These are phyloP conservation scores for Globisporangium orthogonon DNA, from an alignment of 352 stramenopile species.

Conservation along the genomic window DNA sequence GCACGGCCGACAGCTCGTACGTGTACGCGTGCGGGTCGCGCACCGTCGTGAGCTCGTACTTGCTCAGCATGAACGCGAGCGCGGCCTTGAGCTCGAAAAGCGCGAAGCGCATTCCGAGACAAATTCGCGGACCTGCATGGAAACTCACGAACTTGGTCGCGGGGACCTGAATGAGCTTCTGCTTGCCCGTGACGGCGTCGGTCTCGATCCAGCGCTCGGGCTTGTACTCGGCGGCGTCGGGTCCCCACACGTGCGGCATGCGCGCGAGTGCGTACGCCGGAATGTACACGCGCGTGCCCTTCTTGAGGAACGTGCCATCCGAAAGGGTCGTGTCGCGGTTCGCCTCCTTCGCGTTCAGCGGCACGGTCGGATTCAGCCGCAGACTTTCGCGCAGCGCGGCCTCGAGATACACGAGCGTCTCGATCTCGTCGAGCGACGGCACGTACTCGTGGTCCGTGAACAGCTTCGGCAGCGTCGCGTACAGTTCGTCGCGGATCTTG, in stretches of 20 bases:
- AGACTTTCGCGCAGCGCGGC: conserved; percentile 57
- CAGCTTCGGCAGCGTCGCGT: conserved; percentile 24
- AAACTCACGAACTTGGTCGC: conserved; percentile 31
- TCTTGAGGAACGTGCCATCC: conserved; percentile 48
- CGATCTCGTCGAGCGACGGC: conserved; percentile 39
- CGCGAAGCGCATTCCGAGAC: conserved; percentile 36
- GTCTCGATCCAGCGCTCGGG: conserved; percentile 54
- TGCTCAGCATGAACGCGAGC: conserved; percentile 23
- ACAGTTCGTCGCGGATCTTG: conserved; percentile 42
- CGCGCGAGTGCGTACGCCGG: conserved; percentile 41
- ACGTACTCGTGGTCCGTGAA: conserved; percentile 24
- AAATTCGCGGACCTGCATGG: conserved; percentile 32
- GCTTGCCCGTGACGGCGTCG: conserved; percentile 16
- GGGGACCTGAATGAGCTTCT: conserved; percentile 8
- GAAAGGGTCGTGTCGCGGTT: conserved; percentile 45
- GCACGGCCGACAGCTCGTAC: conserved; percentile 23
- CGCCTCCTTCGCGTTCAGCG: conserved; percentile 45
- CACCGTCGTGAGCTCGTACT: conserved; percentile 21
- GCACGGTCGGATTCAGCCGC: conserved; percentile 56
- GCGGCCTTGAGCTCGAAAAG: conserved; percentile 47
- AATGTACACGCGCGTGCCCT: conserved; percentile 47
- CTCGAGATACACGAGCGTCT: conserved; percentile 49
- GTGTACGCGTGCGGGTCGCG: conserved; percentile 20
- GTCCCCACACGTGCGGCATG: conserved; percentile 36
- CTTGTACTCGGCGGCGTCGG: conserved; percentile 39